phyloP scores from a whole-genome alignment of 106 monocot genomes.

The Dendrobium chrysotoxum region DNA sequence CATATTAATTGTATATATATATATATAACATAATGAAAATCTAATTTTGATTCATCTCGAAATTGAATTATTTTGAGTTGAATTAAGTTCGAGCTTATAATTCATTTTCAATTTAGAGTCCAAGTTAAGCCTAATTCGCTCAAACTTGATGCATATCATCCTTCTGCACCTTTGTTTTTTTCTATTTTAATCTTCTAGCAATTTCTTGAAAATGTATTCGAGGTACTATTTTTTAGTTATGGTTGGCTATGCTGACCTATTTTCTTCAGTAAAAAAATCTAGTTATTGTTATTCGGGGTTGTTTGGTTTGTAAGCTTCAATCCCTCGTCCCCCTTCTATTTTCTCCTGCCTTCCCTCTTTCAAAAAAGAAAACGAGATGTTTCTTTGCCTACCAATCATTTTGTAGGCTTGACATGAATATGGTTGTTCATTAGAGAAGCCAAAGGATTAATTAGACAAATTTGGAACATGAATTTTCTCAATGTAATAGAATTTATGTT shows the following conservation, averaged over 20 bases:
- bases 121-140: neutral
- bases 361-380: neutral
- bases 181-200: neutral
- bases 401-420: neutral
- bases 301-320: neutral
- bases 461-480: no score
- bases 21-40: neutral
- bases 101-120: neutral
- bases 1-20: no score
- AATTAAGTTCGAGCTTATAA: neutral
- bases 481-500: no score
- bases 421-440: no score
- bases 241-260: neutral
- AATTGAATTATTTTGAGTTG: no score
- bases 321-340: no score
- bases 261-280: neutral
- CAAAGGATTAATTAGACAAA: no score
- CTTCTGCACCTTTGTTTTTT: neutral
- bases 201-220: neutral
- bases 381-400: neutral
- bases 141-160: neutral
- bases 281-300: neutral
- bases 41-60: neutral
- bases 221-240: neutral
- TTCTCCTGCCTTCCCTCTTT: neutral